phyloP scores from a whole-genome alignment of 2,329 filamentous ascomycete genomes.

The Paramyrothecium sp. region DNA sequence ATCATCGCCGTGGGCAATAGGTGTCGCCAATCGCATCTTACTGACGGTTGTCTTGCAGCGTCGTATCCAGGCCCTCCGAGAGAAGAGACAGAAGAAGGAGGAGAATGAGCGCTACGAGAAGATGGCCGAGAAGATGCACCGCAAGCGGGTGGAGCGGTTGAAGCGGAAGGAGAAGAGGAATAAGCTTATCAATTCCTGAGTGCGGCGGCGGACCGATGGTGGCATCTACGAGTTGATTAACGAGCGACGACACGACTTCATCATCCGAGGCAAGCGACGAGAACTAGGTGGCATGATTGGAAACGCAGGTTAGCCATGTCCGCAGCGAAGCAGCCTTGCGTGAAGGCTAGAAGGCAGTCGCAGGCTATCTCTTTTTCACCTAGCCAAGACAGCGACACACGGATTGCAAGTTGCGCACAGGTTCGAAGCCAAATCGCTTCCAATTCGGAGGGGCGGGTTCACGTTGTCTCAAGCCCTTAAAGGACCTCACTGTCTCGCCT shows the following conservation, averaged over 20 bases:
- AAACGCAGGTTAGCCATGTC: too few relatives aligned
- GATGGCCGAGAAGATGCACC: conserved; percentile 97
- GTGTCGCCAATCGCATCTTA: background rate
- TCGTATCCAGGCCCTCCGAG: conserved; percentile 76
- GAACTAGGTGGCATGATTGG: background rate
- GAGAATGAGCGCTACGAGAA: conserved; percentile 91
- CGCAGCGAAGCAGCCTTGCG: too few relatives aligned
- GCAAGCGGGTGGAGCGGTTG: conserved; percentile 87
- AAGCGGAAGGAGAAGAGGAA: conserved; percentile 97
- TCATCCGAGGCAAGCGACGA: conserved; percentile 9
- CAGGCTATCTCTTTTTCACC: too few relatives aligned
- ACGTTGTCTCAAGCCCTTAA: too few relatives aligned
- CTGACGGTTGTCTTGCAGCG: conserved; percentile 47
- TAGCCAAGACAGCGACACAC: too few relatives aligned
- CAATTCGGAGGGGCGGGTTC: too few relatives aligned
- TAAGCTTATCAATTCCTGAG: conserved; percentile 69
- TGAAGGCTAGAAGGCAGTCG: too few relatives aligned
- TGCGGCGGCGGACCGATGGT: background rate
- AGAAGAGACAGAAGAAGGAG: conserved; percentile 83
- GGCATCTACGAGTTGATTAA: conserved; percentile 13
- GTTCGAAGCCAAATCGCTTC: too few relatives aligned
- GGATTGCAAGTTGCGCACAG: too few relatives aligned
- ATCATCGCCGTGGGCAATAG: background rate
- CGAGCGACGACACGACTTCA: conserved; percentile 19
- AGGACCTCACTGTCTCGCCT: too few relatives aligned